Evolutionary conservation across 352 stramenopile genomes (phyloP), one percentile per base, ranked within the genome.

Genomic region (Pythium diclinum): DNA sequence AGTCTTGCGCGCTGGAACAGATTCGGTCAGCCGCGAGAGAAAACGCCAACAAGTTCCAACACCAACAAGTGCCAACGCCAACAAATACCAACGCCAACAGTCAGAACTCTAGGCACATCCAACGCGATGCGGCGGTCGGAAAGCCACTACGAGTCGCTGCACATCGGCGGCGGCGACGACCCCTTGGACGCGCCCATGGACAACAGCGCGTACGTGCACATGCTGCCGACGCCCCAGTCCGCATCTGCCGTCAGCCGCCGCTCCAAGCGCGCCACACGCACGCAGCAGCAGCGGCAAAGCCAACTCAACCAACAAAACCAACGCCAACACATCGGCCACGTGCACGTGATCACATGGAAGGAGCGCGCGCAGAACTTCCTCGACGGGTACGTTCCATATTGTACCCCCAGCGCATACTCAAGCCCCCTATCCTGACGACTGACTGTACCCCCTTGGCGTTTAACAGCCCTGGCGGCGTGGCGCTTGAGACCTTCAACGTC

Each of bases 351-450:
- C 42, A 75, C 77, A 16, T 60, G 61, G 36, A 83, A 82, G 47
- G 75, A 86, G 72, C 71, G 69, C 40, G 51, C 68, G 16, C 77
- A 83, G 61, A 40, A 19, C 33, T 79, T 86, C 52, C 63, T 86
- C 44, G 75, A 82, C 42, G 67, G 73, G 72, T 85, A 61, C 34
- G 67, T 10, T 21, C 13, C 17, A 19, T 3, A 28, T 21, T 4
- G 3, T 42, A 47, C 36, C 42, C 4, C 59, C 7, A 51, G 28
- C 8, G 54, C 2, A 16, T 42, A 42, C 42, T 49, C 32, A 25
- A 5, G 44, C 17, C 6, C 17, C 47, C 30, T n/a, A 33, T n/a
- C n/a, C 6, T 28, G 14, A 6, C 10, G 4, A 30, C 32, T 30
- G 28, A 25, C 51, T 30, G n/a, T 44, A 40, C 1, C 10, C 9